A percentile compares a stretch with the other conserved stretches of the same genome.
Conservation (phyloP, 768 basidiomycete genomes). For the Paxillus rubicundulus region DNA sequence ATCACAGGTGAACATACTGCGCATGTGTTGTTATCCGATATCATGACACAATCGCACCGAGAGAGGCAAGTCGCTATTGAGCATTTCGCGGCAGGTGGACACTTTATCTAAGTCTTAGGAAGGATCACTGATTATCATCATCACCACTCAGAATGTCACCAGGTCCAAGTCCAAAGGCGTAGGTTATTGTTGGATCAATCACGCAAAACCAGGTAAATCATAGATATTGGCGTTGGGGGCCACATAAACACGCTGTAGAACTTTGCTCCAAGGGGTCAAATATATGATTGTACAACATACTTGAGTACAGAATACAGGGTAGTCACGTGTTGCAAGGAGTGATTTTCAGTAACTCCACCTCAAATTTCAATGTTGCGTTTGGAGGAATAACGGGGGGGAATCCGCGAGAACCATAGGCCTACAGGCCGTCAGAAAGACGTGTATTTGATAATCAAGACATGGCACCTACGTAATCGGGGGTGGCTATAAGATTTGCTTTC, state of each 20-base stretch:
- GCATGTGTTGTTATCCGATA: conserved; percentile 2
- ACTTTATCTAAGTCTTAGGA: no score
- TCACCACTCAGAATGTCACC: conserved; percentile 8
- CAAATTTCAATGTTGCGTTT: conserved; percentile 73
- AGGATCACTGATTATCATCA: conserved; percentile 3
- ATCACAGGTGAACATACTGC: background rate
- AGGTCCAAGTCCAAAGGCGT: background rate
- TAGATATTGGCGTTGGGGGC: no score
- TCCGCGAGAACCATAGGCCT: conserved; percentile 75
- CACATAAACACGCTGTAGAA: no score
- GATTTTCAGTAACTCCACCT: conserved; percentile 81
- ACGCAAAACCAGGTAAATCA: background rate
- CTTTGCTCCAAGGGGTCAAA: conserved; percentile 1
- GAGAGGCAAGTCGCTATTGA: conserved; percentile 6
- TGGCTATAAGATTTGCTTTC: conserved; percentile 64
- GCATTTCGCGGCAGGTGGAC: conserved; percentile 1
- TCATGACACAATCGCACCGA: background rate
- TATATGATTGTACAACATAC: conserved; percentile 13
- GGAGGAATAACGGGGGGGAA: conserved; percentile 79
- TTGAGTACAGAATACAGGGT: conserved; percentile 26
- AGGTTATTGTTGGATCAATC: background rate
- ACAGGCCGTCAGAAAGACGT: conserved; percentile 6
- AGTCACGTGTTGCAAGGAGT: conserved; percentile 16
- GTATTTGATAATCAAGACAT: conserved; percentile 2
- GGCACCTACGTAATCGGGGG: conserved; percentile 73